Base-by-base conservation (phyloP, 257 asterid species). In the Cordia subcordata region DNA sequence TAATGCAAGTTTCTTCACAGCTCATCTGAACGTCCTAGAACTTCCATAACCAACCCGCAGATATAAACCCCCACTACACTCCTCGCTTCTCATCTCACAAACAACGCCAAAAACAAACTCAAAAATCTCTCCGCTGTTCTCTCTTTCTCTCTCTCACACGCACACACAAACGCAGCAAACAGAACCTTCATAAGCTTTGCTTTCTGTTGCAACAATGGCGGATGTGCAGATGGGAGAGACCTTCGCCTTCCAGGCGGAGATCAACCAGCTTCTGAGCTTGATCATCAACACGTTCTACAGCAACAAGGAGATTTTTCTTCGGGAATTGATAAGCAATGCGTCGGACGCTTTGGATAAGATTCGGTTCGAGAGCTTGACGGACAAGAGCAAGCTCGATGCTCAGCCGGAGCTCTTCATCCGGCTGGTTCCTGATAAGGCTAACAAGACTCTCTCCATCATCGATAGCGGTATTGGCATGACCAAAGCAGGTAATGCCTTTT, bases 391-490 rank as follows among this genome's bases (percentile, higher is more conserved):
- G 72, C 90, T 87, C 12, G 91, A 87, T 61, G 85, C 82, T 1
- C 96, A 87, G 69, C 94, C 96, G 17, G 94, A 87, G 72, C 64
- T 87, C 60, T 87, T 87, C 21, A 87, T 85, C 32, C 82, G 94
- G 5, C 23, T 87, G 15, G 89, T 85, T 1, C 89, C 94, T 1
- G 96, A 87, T 35, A 85, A 85, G 79, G 85, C 62, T 20, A 87
- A 79, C 68, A 87, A 82, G 73, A 87, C 94, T 10, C 80, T 87
- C 17, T 72, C 91, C 18, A 81, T 87, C 33, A 81, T 85, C 17
- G 94, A 87, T 14, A 87, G 96, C 47, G 94, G 96, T 15, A 39
- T 87, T 19, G 95, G 95, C 68, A 87, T 87, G 95, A 84, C 95
- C 13, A 87, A 87, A 87, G 96, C 94, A 65, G 96, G 94, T 87